Evolutionary conservation across 352 stramenopile species (phyloP).

Genomic region (Globisporangium megalacanthum): DNA sequence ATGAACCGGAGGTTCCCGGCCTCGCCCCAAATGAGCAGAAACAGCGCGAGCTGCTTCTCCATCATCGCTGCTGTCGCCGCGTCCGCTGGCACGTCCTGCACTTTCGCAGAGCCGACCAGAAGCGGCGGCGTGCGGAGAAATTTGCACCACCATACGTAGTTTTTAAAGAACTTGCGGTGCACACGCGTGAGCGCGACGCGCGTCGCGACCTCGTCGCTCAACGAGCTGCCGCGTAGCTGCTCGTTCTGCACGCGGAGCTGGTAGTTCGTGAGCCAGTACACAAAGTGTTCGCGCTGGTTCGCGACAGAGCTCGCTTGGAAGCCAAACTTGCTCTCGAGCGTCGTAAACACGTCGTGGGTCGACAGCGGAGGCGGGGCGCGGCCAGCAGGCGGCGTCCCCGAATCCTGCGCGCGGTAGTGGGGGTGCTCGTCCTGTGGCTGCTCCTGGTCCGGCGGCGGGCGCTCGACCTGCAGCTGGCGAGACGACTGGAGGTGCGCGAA

Average conservation of each 20-base stretch:
- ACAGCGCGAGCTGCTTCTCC: conserved; percentile 76
- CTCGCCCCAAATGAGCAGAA: conserved; percentile 81
- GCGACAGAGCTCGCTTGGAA: conserved; percentile 70
- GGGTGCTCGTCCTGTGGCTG: neutral
- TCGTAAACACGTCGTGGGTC: conserved; percentile 55
- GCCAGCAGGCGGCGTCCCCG: conserved; percentile 5
- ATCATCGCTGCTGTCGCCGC: conserved; percentile 32
- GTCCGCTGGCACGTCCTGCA: conserved; percentile 15
- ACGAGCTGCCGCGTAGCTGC: conserved; percentile 18
- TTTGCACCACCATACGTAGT: conserved; percentile 93
- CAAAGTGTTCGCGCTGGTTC: conserved; percentile 86
- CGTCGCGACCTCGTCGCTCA: conserved; percentile 37
- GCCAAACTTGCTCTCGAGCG: conserved; percentile 75
- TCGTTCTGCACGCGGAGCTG: conserved; percentile 60
- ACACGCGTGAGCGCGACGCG: conserved; percentile 49
- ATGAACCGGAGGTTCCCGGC: conserved; percentile 84
- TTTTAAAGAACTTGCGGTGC: conserved; percentile 85
- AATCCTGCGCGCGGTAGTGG: conserved; percentile 3
- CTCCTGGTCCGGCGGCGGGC: neutral
- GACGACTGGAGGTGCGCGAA: conserved; percentile 67
- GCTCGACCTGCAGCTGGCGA: conserved; percentile 13
- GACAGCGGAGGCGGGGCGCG: conserved; percentile 11
- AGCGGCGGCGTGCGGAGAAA: conserved; percentile 84
- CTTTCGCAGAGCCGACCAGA: neutral
- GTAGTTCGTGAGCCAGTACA: conserved; percentile 83